phyloP scores from a whole-genome alignment of 2,329 filamentous ascomycete species.

The Lasiodiplodia gonubiensis region DNA sequence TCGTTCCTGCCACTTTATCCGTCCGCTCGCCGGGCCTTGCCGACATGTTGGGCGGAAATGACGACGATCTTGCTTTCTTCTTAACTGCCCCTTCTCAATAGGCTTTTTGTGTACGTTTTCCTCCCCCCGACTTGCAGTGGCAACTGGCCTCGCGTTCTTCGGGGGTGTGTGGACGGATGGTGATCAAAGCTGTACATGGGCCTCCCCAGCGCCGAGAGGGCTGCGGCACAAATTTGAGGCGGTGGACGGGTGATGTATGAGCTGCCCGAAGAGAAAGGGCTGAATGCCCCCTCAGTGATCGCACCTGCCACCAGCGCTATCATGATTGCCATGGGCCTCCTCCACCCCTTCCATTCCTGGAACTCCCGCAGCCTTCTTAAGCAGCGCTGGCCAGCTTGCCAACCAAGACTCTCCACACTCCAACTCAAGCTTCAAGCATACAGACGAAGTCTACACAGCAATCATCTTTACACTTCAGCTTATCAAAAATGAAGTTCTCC shows the following conservation, averaged over 20 bases:
- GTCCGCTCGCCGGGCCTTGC: not conserved
- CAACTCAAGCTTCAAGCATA: not conserved
- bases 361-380: not conserved
- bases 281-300: too few relatives aligned
- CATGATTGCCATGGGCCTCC: too few relatives aligned
- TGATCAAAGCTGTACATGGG: conserved; percentile 11
- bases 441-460: not conserved
- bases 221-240: not conserved
- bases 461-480: not conserved
- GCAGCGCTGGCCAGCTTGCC: too few relatives aligned
- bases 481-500: conserved; percentile 32
- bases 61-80: not conserved
- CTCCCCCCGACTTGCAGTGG: not conserved
- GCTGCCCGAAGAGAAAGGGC: not conserved
- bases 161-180: not conserved
- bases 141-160: conserved; percentile 3
- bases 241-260: not conserved
- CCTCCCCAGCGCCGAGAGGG: not conserved
- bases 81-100: not conserved
- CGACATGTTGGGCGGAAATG: not conserved
- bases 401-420: not conserved
- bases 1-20: conserved; percentile 2
- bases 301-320: too few relatives aligned
- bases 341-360: not conserved
- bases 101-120: not conserved